Evolutionary conservation across 2,329 filamentous ascomycete genomes (phyloP), one percentile per base, ranked within the genome.

Genomic region (Stagonosporopsis rhizophila): DNA sequence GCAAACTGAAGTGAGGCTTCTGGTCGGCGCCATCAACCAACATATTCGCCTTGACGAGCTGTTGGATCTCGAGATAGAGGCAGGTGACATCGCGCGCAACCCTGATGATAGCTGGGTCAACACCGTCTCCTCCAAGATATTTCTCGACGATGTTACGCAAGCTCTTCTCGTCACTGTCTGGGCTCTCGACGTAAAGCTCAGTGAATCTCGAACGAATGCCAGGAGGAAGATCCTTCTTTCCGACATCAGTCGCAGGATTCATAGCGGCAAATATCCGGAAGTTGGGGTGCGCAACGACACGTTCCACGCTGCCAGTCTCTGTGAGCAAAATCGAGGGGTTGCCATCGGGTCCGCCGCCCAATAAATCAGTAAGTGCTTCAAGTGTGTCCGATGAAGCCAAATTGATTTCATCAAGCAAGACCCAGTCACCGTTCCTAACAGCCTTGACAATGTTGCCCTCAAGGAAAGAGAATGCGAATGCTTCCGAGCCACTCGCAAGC

Each of bases 201-300:
- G 95, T 98, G 71, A 99, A 99, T 44, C 93, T 86, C 8, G 93
- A 96, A 52, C 94, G 85, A 39, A 98, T 86, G 1, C 94, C 93
- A 51, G 91, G 87, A 0, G 94, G 92, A 15, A 99, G 80, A 75
- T 99, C 95, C 52, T 94, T 89, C 78, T 99, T 99, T 58, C 96
- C 95, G 52, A 97, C 88, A 79, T 99, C 95, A 3, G 95, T 99
- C 5, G 95, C 95, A 27, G 95, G 95, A 70, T 99, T 99, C 95
- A 99, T 99, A 25, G 96, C 95, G 47, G 91, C 96, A 71, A 99
- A 99, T 14, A 99, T 90, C 35, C 95, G 88, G 75, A 99, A 99
- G 62, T 96, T 88, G 0, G 92, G 89, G 75, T 99, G 94, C 0
- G 93, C 95, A 58, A 88, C 84, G 32, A 99, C 88, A 62, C 93